Percentiles rank a stretch among this genome's conserved stretches.
These are phyloP conservation scores for Alternaria brassicicola DNA, from an alignment of 2,329 filamentous ascomycete genomes.

Conservation along the genomic window DNA sequence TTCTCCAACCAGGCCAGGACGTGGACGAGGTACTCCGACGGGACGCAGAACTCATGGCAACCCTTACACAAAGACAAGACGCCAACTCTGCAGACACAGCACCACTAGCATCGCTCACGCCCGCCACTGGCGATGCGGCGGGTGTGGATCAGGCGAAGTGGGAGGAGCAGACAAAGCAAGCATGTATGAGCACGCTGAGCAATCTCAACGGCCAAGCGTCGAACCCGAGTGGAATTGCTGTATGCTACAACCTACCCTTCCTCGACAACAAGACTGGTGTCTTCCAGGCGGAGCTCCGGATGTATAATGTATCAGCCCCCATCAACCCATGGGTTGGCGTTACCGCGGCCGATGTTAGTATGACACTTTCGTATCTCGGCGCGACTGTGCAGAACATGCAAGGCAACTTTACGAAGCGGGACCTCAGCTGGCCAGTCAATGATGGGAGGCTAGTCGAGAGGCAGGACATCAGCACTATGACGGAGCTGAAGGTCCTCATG, in stretches of 20 bases:
- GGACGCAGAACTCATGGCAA: slow-evolving; percentile 44
- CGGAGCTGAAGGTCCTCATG: slow-evolving; percentile 65
- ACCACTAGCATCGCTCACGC: slow-evolving; percentile 41
- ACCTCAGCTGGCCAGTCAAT: slow-evolving; percentile 30
- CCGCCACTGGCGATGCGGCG: slow-evolving; percentile 44
- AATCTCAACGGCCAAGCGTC: slow-evolving; percentile 62
- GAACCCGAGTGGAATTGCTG: slow-evolving; percentile 77
- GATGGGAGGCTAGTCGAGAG: slow-evolving; percentile 39
- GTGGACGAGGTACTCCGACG: slow-evolving; percentile 43
- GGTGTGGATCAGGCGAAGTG: slow-evolving; percentile 41
- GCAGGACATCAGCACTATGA: slow-evolving; percentile 35
- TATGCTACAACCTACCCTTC: slow-evolving; percentile 81
- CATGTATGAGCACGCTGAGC: slow-evolving; percentile 65
- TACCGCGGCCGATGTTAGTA: slow-evolving; percentile 47
- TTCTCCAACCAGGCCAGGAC: slow-evolving; percentile 39
- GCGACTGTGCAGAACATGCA: slow-evolving; percentile 52
- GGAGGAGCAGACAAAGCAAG: slow-evolving; percentile 51
- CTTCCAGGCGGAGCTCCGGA: slow-evolving; percentile 77
- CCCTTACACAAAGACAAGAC: slow-evolving; percentile 46
- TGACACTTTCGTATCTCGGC: slow-evolving; percentile 51
- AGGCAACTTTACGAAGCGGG: slow-evolving; percentile 40
- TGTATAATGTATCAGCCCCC: slow-evolving; percentile 72
- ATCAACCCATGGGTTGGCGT: slow-evolving; percentile 55
- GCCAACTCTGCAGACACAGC: slow-evolving; percentile 34
- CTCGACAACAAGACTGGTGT: slow-evolving; percentile 70